These are phyloP conservation scores for Pythium oligandrum DNA, from an alignment of 352 stramenopile species.

Conservation along the genomic window DNA sequence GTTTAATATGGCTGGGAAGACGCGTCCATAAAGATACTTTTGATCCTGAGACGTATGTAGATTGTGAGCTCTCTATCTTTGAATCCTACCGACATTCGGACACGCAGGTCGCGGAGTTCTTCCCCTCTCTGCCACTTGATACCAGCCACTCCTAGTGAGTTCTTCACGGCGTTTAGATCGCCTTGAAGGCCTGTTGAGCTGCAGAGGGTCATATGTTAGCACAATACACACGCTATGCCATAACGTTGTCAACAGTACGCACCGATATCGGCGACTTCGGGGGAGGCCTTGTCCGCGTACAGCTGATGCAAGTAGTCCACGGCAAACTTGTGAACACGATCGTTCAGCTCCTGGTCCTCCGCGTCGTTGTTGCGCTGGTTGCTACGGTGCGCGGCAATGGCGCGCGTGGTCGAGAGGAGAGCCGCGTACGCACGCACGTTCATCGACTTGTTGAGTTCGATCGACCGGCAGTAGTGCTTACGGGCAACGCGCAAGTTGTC, in stretches of 20 bases:
- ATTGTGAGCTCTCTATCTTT: constrained; percentile 3
- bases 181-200: constrained; percentile 22
- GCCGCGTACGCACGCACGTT: constrained; percentile 26
- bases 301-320: constrained; percentile 23
- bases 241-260: not conserved
- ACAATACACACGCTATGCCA: not conserved
- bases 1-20: too few relatives aligned
- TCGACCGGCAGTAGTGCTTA: constrained; percentile 36
- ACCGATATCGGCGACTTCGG: constrained; percentile 24
- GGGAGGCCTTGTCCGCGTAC: constrained; percentile 21
- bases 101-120: too few relatives aligned
- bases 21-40: too few relatives aligned
- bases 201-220: constrained; percentile 1
- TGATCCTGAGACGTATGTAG: not conserved
- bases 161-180: constrained; percentile 10
- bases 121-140: not conserved
- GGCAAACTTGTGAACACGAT: constrained; percentile 28
- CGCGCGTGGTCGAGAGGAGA: constrained; percentile 28
- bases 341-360: constrained; percentile 30
- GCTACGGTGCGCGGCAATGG: constrained; percentile 25
- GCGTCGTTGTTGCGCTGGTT: constrained; percentile 21
- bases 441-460: constrained; percentile 32
- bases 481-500: constrained; percentile 28
- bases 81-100: not conserved
- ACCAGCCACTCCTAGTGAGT: not conserved